Evolutionary conservation across 495 filamentous ascomycete genomes (phyloP), one percentile per base, ranked within the genome.

Genomic region (Hypoxylon perforatum): DNA sequence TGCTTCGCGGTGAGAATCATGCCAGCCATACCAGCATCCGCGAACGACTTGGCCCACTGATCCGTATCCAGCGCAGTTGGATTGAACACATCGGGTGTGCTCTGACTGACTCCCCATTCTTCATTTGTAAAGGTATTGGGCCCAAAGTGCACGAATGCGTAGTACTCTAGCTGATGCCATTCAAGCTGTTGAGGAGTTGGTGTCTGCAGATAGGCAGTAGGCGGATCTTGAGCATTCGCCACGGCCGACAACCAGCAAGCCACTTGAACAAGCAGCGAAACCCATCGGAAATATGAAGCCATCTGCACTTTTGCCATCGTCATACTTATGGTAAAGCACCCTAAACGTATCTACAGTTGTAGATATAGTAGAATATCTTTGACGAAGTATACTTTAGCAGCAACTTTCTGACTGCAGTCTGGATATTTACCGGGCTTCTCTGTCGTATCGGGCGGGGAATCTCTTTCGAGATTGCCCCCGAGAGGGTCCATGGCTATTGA

Each of bases 1-100:
- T 73, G 70, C 46, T 73, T 73, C 1, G 70, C 70, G 4, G 70
- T 73, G 22, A 73, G 21, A 36, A 73, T 73, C 70, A 73, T 73
- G 1, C 63, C 70, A 14, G 70, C 52, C 67, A 73, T 70, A 11
- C 70, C 70, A 4, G 70, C 62, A 19, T 73, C 70, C 4, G 59
- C 62, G 21, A 73, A 73, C 4, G 67, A 67, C 51, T 67, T 56
- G 22, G 70, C 70, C 70, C 70, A 70, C 51, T 73, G 70, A 48
- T 73, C 70, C n/a, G 70, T 73, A 22, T 73, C 70, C 0, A 73
- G 50, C 12, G 51, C 58, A 0, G 70, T 56, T 11, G 70, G 70
- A 11, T 39, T 58, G 35, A 73, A 73, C 14, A 73, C 67, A 17
- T 67, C 70, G 15, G 70, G 70, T 0, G 56, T 47, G 10, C 62